Base-by-base conservation (phyloP, 768 basidiomycete genomes). In the Naganishia vaughanmartiniae region DNA sequence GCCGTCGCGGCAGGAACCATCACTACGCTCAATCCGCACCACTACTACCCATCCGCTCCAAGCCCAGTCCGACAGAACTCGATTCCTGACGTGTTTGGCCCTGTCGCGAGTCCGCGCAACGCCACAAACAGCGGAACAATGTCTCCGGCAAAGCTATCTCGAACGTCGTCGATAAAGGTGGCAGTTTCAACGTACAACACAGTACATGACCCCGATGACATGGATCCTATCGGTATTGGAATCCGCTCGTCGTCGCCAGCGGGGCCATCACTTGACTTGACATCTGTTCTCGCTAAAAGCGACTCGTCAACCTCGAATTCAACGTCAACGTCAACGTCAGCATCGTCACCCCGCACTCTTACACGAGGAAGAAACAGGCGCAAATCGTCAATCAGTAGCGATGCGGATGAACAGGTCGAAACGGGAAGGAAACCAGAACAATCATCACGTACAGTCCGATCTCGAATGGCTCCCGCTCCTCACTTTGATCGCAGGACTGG, bases 31-130 rank as follows among this genome's bases (percentile, higher is more conserved):
- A 63, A 45, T 26, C 60, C 39, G 12, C 60, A 63, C 33, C 60
- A 63, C 15, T 34, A 63, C 30, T 42, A 63, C 39, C 26, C 60
- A 26, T 19, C 60, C 36, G 19, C 30, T 24, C 60, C 60, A 30
- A 63, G 60, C 24, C 60, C 60, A 46, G 60, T 63, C 28, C 60
- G 60, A 63, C 60, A 63, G 26, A n/a, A 28, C 24, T 45, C 60
- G 5, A 15, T 42, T 5, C 60, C 60, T 21, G 60, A 63, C 24
- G 60, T 63, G n/a, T 63, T 63, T 24, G 60, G 60, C 14, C 60
- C 60, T 17, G 42, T 63, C 17, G 42, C 60, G 0, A 42, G 39
- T 11, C n/a, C 60, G 7, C 42, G 36, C 24, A 19, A 39, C 6
- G 26, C 60, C 15, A 15, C 26, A 30, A 42, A 21, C 15, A 15